These are phyloP conservation scores for Pistacia vera DNA, from an alignment of 345 rosid species.

Conservation along the genomic window DNA sequence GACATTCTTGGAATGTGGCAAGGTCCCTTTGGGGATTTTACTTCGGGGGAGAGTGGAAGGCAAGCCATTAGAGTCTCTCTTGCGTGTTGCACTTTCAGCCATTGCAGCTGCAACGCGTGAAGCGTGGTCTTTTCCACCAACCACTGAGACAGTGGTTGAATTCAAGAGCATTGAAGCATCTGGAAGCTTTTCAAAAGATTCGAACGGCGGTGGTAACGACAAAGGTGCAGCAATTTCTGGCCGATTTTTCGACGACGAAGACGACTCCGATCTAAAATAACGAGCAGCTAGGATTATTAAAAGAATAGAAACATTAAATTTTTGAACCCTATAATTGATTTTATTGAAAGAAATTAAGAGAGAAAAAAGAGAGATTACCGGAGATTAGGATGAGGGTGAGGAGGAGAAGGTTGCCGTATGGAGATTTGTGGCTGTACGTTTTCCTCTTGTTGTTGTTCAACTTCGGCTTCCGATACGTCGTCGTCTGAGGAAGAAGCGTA, in stretches of 20 bases:
- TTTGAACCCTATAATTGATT: constrained; percentile 10
- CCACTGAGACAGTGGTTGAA: constrained; percentile 37
- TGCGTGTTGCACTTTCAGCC: constrained; percentile 65
- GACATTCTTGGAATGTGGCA: constrained; percentile 50
- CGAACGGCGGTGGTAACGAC: constrained; percentile 17
- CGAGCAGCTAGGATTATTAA: constrained; percentile 12
- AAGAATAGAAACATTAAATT: background rate
- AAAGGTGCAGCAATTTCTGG: constrained; percentile 20
- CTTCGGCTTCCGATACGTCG: constrained; percentile 36
- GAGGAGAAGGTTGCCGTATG: constrained; percentile 26
- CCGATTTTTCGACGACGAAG: constrained; percentile 19
- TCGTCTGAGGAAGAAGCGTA: constrained; percentile 73
- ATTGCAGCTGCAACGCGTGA: constrained; percentile 77
- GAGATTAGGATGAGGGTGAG: constrained; percentile 5
- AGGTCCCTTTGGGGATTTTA: constrained; percentile 64
- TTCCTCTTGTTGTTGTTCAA: constrained; percentile 6
- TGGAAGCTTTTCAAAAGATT: constrained; percentile 55
- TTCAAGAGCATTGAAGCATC: constrained; percentile 82
- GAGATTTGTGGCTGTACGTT: constrained; percentile 15
- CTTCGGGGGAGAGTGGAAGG: constrained; percentile 45
- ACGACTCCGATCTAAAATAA: constrained; percentile 19
- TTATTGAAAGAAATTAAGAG: background rate
- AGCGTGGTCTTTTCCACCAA: constrained; percentile 57
- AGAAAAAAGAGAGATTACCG: constrained; percentile 30
- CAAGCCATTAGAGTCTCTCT: constrained; percentile 54